Percentiles rank a stretch among this genome's conserved stretches.
These are phyloP conservation scores for Angophora floribunda DNA, from an alignment of 345 rosid species.

Conservation along the genomic window DNA sequence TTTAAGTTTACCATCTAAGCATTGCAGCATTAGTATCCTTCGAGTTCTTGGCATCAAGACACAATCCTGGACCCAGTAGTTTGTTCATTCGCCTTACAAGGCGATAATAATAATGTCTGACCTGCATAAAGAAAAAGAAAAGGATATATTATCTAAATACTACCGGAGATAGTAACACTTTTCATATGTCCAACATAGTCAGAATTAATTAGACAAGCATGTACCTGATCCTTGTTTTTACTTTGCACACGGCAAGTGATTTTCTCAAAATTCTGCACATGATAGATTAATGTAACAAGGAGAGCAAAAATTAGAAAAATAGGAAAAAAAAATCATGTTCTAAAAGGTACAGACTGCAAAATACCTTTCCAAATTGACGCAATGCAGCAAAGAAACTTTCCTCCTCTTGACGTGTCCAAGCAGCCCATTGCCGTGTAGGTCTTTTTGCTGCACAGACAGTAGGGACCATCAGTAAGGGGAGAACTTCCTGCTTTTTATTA, in stretches of 20 bases:
- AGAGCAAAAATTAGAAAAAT: background rate
- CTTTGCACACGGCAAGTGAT: slow-evolving; percentile 92
- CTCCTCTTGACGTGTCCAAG: slow-evolving; percentile 99
- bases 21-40: slow-evolving; percentile 98
- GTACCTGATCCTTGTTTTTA: slow-evolving; percentile 99
- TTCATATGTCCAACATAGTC: background rate
- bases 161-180: background rate
- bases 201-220: background rate
- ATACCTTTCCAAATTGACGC: slow-evolving; percentile 98
- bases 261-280: slow-evolving; percentile 88
- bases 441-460: slow-evolving; percentile 46
- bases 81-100: slow-evolving; percentile 99
- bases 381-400: slow-evolving; percentile 95
- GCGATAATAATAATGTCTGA: slow-evolving; percentile 95
- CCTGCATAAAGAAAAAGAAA: slow-evolving; percentile 39
- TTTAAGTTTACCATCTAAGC: slow-evolving; percentile 80
- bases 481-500: background rate
- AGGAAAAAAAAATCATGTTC: background rate
- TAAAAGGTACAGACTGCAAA: slow-evolving; percentile 1
- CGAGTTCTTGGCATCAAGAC: slow-evolving; percentile 93
- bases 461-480: background rate
- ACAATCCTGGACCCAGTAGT: slow-evolving; percentile 78
- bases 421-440: slow-evolving; percentile 98
- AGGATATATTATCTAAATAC: background rate
- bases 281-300: slow-evolving; percentile 5